A percentile compares a stretch with the other conserved stretches of the same genome.
phyloP scores from a whole-genome alignment of 176 grass and related monocot genomes.

The Cocos nucifera region DNA sequence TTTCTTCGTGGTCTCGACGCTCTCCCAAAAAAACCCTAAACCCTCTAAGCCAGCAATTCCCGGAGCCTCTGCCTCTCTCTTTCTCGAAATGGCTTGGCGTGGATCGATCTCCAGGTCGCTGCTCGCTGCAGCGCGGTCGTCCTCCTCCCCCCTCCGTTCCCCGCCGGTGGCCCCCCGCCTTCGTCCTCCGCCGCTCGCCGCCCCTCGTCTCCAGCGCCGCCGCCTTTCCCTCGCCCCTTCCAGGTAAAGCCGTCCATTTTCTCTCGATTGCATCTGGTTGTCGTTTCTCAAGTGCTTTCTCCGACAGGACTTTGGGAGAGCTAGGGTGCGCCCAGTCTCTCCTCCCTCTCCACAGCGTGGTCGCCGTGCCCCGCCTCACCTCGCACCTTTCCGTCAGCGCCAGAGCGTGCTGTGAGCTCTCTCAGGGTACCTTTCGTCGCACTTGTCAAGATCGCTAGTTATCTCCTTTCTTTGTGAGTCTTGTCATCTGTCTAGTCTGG shows the following conservation, averaged over 20 bases:
- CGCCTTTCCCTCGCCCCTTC: constrained; percentile 12
- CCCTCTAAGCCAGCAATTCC: neutral
- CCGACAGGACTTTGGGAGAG: constrained; percentile 16
- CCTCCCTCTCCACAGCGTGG: constrained; percentile 23
- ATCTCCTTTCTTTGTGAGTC: neutral
- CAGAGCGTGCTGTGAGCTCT: constrained; percentile 42
- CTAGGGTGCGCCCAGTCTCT: constrained; percentile 20
- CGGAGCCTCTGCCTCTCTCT: neutral
- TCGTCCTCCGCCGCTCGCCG: constrained; percentile 2
- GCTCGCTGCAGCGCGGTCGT: constrained; percentile 18
- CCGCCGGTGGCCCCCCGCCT: constrained; percentile 5
- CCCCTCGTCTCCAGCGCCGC: constrained; percentile 13
- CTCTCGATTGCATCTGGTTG: neutral
- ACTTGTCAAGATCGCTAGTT: constrained; percentile 98
- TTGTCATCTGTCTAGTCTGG: too few species aligned
- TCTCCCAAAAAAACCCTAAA: constrained; percentile 14
- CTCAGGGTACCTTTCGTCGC: constrained; percentile 76
- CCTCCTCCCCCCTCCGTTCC: constrained; percentile 5
- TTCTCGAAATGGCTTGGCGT: constrained; percentile 35
- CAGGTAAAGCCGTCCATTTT: constrained; percentile 11
- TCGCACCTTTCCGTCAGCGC: constrained; percentile 39
- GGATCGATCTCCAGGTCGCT: constrained; percentile 32
- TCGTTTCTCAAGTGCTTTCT: neutral
- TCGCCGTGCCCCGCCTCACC: constrained; percentile 27
- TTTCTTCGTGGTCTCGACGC: too few species aligned